Evolutionary conservation across 2,329 filamentous ascomycete species (phyloP).

Genomic region (Bipolaris gigantea): DNA sequence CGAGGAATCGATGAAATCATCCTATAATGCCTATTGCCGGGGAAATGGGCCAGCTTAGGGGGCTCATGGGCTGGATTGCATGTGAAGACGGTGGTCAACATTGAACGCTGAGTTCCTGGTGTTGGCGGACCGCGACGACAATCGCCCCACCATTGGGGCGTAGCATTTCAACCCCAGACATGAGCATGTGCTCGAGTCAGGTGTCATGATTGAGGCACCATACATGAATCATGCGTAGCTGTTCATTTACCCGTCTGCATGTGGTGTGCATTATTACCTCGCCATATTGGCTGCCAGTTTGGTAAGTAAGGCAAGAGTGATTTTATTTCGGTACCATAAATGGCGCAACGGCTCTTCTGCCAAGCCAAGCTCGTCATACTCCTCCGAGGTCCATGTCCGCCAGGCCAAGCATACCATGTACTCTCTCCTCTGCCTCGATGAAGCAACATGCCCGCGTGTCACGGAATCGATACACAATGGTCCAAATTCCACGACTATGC

Average conservation of each 20-base stretch:
- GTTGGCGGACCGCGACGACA: not conserved
- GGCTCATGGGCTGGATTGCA: not conserved
- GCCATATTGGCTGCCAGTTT: not conserved
- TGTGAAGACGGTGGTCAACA: conserved; percentile 3
- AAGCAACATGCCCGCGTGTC: fast-evolving
- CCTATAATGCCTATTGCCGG: not conserved
- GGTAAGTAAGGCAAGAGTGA: not conserved
- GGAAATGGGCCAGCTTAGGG: not conserved
- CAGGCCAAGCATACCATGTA: not conserved
- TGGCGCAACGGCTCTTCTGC: not conserved
- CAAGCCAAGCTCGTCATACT: not conserved
- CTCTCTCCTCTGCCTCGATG: not conserved
- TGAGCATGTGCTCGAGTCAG: not conserved
- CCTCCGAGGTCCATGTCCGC: not conserved
- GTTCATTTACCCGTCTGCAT: no score
- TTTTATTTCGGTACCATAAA: not conserved
- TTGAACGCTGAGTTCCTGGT: conserved; percentile 3
- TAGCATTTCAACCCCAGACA: not conserved
- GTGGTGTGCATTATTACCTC: no score
- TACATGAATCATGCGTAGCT: no score
- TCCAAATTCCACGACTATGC: not conserved
- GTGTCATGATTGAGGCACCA: not conserved
- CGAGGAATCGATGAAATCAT: not conserved
- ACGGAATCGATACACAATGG: not conserved
- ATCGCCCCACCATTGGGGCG: not conserved